Percentiles rank a stretch among this genome's conserved stretches.
Evolutionary conservation across 2,329 filamentous ascomycete genomes (phyloP).

Genomic region (Sphaceloma murrayae): DNA sequence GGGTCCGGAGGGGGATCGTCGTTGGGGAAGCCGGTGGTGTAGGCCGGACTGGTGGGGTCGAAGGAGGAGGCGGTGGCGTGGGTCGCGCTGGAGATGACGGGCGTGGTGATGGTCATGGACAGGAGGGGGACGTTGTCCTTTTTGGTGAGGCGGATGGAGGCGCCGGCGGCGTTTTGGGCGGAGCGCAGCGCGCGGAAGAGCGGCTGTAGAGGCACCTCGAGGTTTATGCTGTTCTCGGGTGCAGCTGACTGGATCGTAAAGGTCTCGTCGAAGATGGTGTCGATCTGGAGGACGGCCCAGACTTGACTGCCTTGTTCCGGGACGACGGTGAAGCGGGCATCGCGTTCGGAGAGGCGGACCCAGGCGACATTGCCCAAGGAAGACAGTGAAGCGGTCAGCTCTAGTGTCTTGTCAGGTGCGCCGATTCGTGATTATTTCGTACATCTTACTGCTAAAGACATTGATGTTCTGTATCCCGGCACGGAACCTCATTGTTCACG

Average conservation of each 20-base stretch:
- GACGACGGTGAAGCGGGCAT: conserved; percentile 88
- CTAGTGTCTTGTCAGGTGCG: conserved; percentile 31
- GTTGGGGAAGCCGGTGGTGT: conserved; percentile 11
- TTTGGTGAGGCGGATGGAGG: conserved; percentile 83
- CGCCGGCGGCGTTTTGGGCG: conserved; percentile 68
- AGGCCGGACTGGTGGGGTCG: not conserved
- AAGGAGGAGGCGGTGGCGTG: not conserved
- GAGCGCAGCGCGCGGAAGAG: conserved; percentile 88
- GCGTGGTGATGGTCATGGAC: conserved; percentile 79
- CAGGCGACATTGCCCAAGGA: conserved; percentile 75
- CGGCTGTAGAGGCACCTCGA: conserved; percentile 82
- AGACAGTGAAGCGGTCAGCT: conserved; percentile 53
- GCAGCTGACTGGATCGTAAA: conserved; percentile 83
- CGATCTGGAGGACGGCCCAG: conserved; percentile 52
- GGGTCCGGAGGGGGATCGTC: conserved; percentile 16
- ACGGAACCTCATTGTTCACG: conserved; percentile 41
- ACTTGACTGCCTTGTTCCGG: conserved; percentile 92
- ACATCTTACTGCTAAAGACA: conserved; percentile 43
- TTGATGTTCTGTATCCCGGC: conserved; percentile 43
- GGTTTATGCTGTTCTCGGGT: conserved; percentile 79
- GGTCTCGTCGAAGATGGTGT: conserved; percentile 69
- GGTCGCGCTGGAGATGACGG: conserved; percentile 47
- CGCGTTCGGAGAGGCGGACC: conserved; percentile 79
- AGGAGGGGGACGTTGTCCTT: conserved; percentile 80
- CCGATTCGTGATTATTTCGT: not conserved